A percentile compares a stretch with the other conserved stretches of the same genome.
phyloP scores from a whole-genome alignment of 1,284 basidiomycete species.

The Ceratobasidium sp. region DNA sequence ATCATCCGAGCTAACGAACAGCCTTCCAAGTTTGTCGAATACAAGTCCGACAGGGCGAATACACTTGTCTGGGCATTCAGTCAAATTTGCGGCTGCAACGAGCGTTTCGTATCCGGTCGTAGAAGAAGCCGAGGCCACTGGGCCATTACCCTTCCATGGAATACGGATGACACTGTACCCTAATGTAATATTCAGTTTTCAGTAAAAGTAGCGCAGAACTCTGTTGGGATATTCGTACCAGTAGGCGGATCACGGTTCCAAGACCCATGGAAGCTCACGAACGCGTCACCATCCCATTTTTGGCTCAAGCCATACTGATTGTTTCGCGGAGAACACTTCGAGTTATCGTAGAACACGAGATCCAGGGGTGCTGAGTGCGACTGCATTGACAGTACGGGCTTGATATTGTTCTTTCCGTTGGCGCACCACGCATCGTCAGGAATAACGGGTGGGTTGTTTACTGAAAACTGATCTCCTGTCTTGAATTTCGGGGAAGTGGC shows the following conservation, averaged over 20 bases:
- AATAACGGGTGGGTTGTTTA: background rate
- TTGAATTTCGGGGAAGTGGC: slow-evolving; percentile 7
- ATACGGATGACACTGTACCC: background rate
- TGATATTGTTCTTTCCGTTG: slow-evolving; percentile 14
- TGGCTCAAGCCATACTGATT: background rate
- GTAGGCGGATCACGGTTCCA: slow-evolving; percentile 32
- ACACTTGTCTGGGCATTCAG: slow-evolving; percentile 14
- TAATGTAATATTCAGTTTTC: background rate
- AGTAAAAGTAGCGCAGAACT: background rate
- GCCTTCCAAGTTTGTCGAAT: slow-evolving; percentile 9
- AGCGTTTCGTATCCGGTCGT: slow-evolving; percentile 22
- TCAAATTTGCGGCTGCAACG: background rate
- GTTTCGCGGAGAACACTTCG: background rate
- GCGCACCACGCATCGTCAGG: slow-evolving; percentile 38
- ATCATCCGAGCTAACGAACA: slow-evolving; percentile 32
- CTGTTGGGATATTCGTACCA: slow-evolving; percentile 2
- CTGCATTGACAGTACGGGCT: slow-evolving; percentile 15
- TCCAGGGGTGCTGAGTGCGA: slow-evolving; percentile 38
- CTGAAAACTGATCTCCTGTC: slow-evolving; percentile 37
- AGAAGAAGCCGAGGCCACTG: background rate
- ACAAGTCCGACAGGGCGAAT: slow-evolving; percentile 31
- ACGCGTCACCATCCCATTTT: slow-evolving; percentile 37
- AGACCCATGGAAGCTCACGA: slow-evolving; percentile 28
- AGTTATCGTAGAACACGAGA: slow-evolving; percentile 28
- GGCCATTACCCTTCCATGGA: background rate